Base-by-base conservation (phyloP, 73 alveolate genomes). In the Paraurostyla sp. region DNA sequence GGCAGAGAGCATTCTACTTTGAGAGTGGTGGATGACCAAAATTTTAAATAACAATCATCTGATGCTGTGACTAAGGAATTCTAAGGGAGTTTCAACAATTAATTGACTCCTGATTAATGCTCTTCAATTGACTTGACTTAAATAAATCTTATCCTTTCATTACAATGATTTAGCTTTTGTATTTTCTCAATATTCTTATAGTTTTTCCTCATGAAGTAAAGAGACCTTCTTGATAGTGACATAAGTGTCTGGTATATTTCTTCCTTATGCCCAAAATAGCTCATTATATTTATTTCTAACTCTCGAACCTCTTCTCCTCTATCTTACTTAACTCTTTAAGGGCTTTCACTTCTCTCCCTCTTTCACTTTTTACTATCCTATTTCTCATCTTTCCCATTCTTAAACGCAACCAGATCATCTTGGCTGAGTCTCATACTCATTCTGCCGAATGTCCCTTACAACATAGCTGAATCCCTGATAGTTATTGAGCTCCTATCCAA, bases 31-130 rank as follows among this genome's bases (percentile, higher is more conserved):
- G 78, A 46, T 51, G 41, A 15, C 89, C 89, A 78, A 40, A 78
- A 50, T 27, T 78, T 78, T 57, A 78, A 51, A 22, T 33, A 43
- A 52, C 89, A 78, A 36, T 78, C 89, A 54, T 78, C 89, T 38
- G 80, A 51, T 2, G 89, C 89, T n/a, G 89, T 78, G 22, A 78
- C 89, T 3, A 78, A 27, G 23, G 27, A 58, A 15, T 78, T 78
- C 27, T 54, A 20, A 32, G 13, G 29, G 0, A 78, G 6, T 27
- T 35, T 78, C 13, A 51, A 33, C 29, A 78, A n/a, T 36, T 78
- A 32, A 54, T 78, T 78, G 30, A 78, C 78, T 4, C 89, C 89
- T 35, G 89, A 78, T 1, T 54, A 6, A 27, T 78, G 89, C 25
- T 78, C 89, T 54, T 78, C 89, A 16, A 78, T 54, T 54, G 52